Conservation (phyloP, 164 flowering plant species). For the Tinospora cordifolia region DNA sequence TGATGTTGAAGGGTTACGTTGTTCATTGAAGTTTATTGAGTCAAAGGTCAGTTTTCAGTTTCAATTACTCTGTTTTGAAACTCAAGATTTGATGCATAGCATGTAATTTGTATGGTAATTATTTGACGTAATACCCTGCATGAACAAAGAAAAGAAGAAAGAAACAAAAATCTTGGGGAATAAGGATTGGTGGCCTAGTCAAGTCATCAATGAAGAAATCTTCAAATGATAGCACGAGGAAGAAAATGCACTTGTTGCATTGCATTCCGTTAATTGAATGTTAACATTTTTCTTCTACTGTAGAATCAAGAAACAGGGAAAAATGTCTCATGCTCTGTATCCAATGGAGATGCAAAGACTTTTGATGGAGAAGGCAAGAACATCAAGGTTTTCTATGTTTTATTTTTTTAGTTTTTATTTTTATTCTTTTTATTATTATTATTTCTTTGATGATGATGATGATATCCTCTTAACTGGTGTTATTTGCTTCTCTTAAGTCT, state of each 20-base stretch:
- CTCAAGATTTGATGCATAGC: not conserved
- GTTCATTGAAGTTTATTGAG: slow-evolving; percentile 26
- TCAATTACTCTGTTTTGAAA: not conserved
- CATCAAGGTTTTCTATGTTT: too few relatives aligned
- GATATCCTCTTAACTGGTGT: not conserved
- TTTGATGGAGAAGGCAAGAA: slow-evolving; percentile 14
- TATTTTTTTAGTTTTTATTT: too few relatives aligned
- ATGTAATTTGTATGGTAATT: not conserved
- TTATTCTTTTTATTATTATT: too few relatives aligned
- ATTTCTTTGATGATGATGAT: not conserved
- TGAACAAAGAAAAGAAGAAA: not conserved
- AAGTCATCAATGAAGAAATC: not conserved
- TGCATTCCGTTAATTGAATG: not conserved
- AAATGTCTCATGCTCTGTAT: slow-evolving; percentile 5
- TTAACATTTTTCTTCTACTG: slow-evolving; percentile 7
- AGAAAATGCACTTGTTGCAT: not conserved
- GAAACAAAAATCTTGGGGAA: not conserved
- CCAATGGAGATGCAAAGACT: slow-evolving; percentile 14
- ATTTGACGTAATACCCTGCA: too few relatives aligned
- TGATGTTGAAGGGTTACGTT: slow-evolving; percentile 38
- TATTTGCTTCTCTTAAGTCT: not conserved
- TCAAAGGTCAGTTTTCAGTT: slow-evolving; percentile 35
- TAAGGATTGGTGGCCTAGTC: too few relatives aligned
- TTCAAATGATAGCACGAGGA: not conserved
- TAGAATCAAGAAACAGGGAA: slow-evolving; percentile 14